These are phyloP conservation scores for Tetracladium setigerum DNA, from an alignment of 495 filamentous ascomycete genomes.

Conservation along the genomic window DNA sequence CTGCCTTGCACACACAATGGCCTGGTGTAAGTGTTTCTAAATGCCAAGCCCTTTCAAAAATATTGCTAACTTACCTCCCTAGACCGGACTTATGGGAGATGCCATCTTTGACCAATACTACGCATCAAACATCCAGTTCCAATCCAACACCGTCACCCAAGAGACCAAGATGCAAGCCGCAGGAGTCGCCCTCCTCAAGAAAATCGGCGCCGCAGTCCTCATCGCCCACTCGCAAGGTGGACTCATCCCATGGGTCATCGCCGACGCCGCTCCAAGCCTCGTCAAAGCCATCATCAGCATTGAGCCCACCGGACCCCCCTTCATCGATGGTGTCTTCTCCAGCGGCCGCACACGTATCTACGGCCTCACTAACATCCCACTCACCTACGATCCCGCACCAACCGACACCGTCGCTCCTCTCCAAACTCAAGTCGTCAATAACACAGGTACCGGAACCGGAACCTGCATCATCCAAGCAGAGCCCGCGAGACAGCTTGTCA, in stretches of 20 bases:
- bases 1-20: slow-evolving; percentile 45
- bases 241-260: slow-evolving; percentile 39
- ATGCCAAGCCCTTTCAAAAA: background rate
- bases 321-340: slow-evolving; percentile 7
- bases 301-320: slow-evolving; percentile 47
- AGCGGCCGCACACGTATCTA: slow-evolving; percentile 22
- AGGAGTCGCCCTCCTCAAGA: slow-evolving; percentile 37
- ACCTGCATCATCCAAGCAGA: slow-evolving; percentile 40
- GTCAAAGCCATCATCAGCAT: slow-evolving; percentile 42
- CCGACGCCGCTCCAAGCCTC: slow-evolving; percentile 36
- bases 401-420: slow-evolving; percentile 5
- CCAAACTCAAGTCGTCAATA: slow-evolving; percentile 11
- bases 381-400: slow-evolving; percentile 38
- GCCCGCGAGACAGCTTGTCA: slow-evolving; percentile 39
- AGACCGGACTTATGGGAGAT: slow-evolving; percentile 38
- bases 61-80: background rate
- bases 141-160: slow-evolving; percentile 27
- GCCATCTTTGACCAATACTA: slow-evolving; percentile 44
- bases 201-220: slow-evolving; percentile 39
- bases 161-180: slow-evolving; percentile 37
- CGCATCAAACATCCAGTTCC: slow-evolving; percentile 34
- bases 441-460: slow-evolving; percentile 21
- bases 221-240: slow-evolving; percentile 47
- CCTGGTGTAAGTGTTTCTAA: slow-evolving; percentile 29
- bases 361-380: slow-evolving; percentile 40